Conservation (phyloP, 176 grass and related monocot species). For the Oryza coarctata region DNA sequence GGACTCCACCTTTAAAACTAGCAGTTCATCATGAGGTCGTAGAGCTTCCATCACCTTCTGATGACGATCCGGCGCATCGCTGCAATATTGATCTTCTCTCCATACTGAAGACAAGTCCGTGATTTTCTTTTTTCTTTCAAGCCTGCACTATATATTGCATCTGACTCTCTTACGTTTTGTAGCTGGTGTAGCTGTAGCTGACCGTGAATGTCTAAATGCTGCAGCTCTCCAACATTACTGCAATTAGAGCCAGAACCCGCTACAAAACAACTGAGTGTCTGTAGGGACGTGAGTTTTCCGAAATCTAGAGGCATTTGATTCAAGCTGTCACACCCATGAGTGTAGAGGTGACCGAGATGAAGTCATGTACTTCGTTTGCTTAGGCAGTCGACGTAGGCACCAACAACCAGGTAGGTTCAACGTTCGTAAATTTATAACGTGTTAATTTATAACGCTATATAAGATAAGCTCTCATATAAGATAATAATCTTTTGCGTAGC, state of each 20-base stretch:
- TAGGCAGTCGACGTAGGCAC: background rate
- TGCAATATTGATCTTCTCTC: background rate
- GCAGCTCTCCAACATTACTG: background rate
- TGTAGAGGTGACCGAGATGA: background rate
- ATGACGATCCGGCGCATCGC: background rate
- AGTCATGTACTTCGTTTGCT: background rate
- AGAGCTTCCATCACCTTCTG: background rate
- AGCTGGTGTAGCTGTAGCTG: background rate
- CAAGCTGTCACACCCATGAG: accelerated
- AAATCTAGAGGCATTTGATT: background rate
- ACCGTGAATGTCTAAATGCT: background rate
- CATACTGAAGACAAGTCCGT: background rate
- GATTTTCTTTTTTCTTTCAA: background rate
- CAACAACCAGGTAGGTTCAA: accelerated
- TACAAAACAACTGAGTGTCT: background rate
- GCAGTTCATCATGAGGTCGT: background rate
- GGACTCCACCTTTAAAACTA: background rate
- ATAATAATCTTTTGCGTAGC: no score
- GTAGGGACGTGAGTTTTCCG: background rate
- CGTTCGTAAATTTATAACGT: background rate
- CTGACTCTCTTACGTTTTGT: background rate
- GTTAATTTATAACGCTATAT: no score
- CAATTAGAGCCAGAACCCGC: background rate
- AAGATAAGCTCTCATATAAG: no score
- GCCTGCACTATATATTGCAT: background rate